These are phyloP conservation scores for Panaeolus cyanescens DNA, from an alignment of 768 basidiomycete species.

Conservation along the genomic window DNA sequence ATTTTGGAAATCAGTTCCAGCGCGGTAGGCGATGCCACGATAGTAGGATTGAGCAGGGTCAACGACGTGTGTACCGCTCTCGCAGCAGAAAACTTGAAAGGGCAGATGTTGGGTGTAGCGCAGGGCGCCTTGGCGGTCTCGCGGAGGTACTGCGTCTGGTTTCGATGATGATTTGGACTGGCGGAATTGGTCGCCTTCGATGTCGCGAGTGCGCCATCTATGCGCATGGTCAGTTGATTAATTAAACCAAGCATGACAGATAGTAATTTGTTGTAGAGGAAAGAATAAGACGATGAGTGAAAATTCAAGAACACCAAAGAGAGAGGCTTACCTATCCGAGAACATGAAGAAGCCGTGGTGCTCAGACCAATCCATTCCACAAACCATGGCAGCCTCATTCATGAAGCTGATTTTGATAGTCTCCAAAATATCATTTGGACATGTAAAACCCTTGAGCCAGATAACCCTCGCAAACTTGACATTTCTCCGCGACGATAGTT, in stretches of 20 bases:
- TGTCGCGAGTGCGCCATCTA: slow-evolving; percentile 97
- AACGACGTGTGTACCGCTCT: slow-evolving; percentile 95
- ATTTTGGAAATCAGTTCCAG: slow-evolving; percentile 83
- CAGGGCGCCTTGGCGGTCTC: slow-evolving; percentile 77
- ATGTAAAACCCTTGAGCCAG: slow-evolving; percentile 99
- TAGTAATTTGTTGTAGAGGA: background rate
- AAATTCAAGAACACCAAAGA: background rate
- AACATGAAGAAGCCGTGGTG: slow-evolving; percentile 91
- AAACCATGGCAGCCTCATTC: slow-evolving; percentile 97
- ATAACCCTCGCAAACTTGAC: slow-evolving; percentile 90
- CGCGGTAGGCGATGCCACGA: slow-evolving; percentile 82
- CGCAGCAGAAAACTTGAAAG: slow-evolving; percentile 99
- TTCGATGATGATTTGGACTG: slow-evolving; percentile 94
- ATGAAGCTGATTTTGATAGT: slow-evolving; percentile 87
- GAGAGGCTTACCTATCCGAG: slow-evolving; percentile 71
- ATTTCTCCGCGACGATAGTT: slow-evolving; percentile 72
- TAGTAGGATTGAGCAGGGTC: slow-evolving; percentile 97
- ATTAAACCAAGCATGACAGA: background rate
- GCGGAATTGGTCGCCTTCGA: slow-evolving; percentile 97
- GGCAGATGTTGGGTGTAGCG: slow-evolving; percentile 93
- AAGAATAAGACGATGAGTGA: background rate
- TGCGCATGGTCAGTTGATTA: background rate
- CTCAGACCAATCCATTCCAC: slow-evolving; percentile 99
- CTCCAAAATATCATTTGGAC: slow-evolving; percentile 97
- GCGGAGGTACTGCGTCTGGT: slow-evolving; percentile 88